A percentile compares a stretch with the other conserved stretches of the same genome.
Conservation (phyloP, 495 filamentous ascomycete species). For the Tuber aestivum region DNA sequence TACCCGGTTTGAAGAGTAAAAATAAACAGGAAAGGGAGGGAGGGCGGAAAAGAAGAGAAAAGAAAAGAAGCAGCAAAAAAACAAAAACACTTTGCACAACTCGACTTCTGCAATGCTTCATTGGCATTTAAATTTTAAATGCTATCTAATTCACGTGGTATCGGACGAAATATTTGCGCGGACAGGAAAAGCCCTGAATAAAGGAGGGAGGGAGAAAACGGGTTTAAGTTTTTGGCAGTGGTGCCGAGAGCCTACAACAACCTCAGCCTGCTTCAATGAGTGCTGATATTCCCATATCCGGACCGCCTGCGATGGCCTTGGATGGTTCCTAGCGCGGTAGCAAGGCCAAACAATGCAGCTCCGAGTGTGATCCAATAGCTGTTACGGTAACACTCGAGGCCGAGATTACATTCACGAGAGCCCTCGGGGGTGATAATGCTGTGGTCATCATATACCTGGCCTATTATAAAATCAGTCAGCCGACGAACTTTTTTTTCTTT, state of each 20-base stretch:
- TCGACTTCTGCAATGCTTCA: slow-evolving; percentile 15
- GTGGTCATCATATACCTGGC: slow-evolving; percentile 70
- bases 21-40: slow-evolving; percentile 6
- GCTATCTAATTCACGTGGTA: neutral
- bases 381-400: slow-evolving; percentile 69
- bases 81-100: slow-evolving; percentile 11
- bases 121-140: slow-evolving; percentile 21
- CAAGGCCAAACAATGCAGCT: slow-evolving; percentile 63
- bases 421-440: slow-evolving; percentile 62
- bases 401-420: slow-evolving; percentile 68
- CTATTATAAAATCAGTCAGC: slow-evolving; percentile 28
- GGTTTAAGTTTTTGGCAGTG: neutral
- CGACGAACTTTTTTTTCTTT: slow-evolving; percentile 18
- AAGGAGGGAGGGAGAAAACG: neutral
- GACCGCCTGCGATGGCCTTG: slow-evolving; percentile 53
- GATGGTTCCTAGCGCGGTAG: slow-evolving; percentile 70
- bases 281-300: slow-evolving; percentile 11
- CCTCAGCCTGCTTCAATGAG: slow-evolving; percentile 23
- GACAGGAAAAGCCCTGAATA: neutral
- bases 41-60: slow-evolving; percentile 2
- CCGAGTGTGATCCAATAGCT: slow-evolving; percentile 81
- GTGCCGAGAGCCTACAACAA: neutral
- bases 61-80: slow-evolving; percentile 7
- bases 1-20: slow-evolving; percentile 17
- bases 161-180: neutral